phyloP scores from a whole-genome alignment of 495 filamentous ascomycete species.

The Filosporella fistucella region DNA sequence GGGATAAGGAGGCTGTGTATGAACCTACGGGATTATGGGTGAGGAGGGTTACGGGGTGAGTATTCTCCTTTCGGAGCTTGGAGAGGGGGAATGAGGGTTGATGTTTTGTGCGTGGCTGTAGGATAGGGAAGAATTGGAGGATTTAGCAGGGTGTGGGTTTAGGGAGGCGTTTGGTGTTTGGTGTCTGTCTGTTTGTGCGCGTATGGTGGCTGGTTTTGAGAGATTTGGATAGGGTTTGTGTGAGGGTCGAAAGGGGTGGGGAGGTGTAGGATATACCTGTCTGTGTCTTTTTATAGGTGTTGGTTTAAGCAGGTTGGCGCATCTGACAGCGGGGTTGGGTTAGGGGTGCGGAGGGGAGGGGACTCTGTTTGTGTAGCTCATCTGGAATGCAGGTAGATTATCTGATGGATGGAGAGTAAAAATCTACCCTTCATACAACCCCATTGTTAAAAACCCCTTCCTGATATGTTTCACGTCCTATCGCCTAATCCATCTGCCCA shows the following conservation, averaged over 20 bases:
- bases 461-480: too few relatives aligned
- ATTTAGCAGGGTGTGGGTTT: not conserved
- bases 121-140: not conserved
- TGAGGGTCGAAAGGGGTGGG: too few relatives aligned
- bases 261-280: not conserved
- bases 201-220: not conserved
- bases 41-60: slow-evolving; percentile 51
- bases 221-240: not conserved
- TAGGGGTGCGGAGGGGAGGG: not conserved
- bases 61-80: not conserved
- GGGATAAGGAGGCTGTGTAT: slow-evolving; percentile 57
- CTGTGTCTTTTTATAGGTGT: not conserved
- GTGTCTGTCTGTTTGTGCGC: not conserved
- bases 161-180: not conserved
- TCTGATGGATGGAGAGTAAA: too few relatives aligned
- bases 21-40: slow-evolving; percentile 80
- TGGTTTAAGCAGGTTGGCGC: not conserved
- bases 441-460: too few relatives aligned
- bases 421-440: too few relatives aligned
- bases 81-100: not conserved
- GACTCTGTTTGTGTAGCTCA: too few relatives aligned
- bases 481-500: too few relatives aligned
- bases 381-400: too few relatives aligned
- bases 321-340: not conserved
- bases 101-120: not conserved